Evolutionary conservation across 2,329 filamentous ascomycete species (phyloP).

Genomic region (Scorias spongiosa): DNA sequence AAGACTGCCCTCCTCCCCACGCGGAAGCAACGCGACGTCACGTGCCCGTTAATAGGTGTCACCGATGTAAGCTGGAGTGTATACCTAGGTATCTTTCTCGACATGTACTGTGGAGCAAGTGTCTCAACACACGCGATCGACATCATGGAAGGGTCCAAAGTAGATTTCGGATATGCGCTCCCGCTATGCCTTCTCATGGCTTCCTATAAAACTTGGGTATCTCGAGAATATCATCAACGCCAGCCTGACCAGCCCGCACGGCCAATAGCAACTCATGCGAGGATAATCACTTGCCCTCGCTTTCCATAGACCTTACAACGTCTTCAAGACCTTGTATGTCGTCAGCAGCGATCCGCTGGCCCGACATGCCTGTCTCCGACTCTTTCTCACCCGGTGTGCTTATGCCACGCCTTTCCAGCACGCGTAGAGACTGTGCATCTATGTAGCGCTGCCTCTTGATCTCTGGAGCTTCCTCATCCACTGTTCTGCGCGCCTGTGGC

Average conservation of each 20-base stretch:
- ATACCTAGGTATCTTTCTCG: too few relatives aligned
- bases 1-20: too few relatives aligned
- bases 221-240: neutral
- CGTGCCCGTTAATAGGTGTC: too few relatives aligned
- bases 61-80: too few relatives aligned
- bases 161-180: too few relatives aligned
- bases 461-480: conserved; percentile 33
- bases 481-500: conserved; percentile 18
- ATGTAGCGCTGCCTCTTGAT: conserved; percentile 68
- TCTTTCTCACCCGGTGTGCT: conserved; percentile 30
- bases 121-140: too few relatives aligned
- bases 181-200: too few relatives aligned
- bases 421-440: conserved; percentile 60
- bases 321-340: conserved; percentile 24
- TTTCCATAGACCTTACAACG: conserved; percentile 17
- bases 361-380: conserved; percentile 7
- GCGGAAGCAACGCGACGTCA: too few relatives aligned
- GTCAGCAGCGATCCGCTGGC: conserved; percentile 17
- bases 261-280: conserved; percentile 4
- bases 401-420: conserved; percentile 59
- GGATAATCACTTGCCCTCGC: too few relatives aligned
- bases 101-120: too few relatives aligned
- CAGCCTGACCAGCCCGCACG: neutral
- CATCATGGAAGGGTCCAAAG: too few relatives aligned
- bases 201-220: neutral